A percentile compares a stretch with the other conserved stretches of the same genome.
Evolutionary conservation across 106 monocot species (phyloP).

Genomic region (Dioscorea alata): DNA sequence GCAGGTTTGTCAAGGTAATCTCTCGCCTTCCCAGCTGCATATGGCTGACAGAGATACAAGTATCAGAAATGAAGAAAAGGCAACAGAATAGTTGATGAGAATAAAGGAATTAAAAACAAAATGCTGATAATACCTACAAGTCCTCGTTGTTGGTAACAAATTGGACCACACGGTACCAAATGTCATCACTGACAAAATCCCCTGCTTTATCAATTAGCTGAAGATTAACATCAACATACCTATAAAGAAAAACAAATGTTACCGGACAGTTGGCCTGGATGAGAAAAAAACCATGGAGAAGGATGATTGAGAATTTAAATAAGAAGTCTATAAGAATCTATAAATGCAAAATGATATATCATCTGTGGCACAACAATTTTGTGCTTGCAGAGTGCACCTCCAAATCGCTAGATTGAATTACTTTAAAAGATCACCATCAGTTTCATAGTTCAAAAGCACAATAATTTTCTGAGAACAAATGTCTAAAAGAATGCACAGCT

Average conservation of each 20-base stretch:
- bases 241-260: slow-evolving; percentile 15
- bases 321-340: too few species aligned
- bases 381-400: too few species aligned
- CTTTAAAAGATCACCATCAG: too few species aligned
- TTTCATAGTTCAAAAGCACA: too few species aligned
- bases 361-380: too few species aligned
- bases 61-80: background rate
- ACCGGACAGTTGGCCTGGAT: background rate
- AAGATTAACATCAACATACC: slow-evolving; percentile 99
- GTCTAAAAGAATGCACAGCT: too few species aligned
- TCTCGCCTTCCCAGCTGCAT: slow-evolving; percentile 65
- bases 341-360: too few species aligned
- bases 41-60: slow-evolving; percentile 47
- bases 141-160: slow-evolving; percentile 99
- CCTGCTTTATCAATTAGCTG: slow-evolving; percentile 99
- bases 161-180: slow-evolving; percentile 99
- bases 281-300: background rate
- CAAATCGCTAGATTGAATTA: too few species aligned
- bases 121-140: slow-evolving; percentile 51
- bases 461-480: too few species aligned
- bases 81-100: too few species aligned
- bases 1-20: slow-evolving; percentile 45
- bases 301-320: too few species aligned
- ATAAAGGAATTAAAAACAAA: too few species aligned
- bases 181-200: slow-evolving; percentile 99